phyloP scores from a whole-genome alignment of 176 grass and related monocot genomes.

The Hordeum vulgare region DNA sequence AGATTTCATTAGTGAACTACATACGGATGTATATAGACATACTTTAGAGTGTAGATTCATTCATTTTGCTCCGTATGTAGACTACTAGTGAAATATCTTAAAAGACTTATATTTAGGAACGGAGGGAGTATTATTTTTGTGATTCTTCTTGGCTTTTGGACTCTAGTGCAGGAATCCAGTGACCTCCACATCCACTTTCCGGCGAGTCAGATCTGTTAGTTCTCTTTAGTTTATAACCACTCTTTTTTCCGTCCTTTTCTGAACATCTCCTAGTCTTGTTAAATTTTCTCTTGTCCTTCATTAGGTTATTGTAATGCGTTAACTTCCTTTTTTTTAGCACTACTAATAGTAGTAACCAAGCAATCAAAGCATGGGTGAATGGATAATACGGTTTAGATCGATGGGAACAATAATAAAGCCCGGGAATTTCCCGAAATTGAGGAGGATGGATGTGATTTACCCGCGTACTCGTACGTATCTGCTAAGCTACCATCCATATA shows the following conservation, averaged over 20 bases:
- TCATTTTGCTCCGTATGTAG: no score
- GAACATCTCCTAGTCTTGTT: not conserved
- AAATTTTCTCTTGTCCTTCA: not conserved
- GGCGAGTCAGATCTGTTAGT: not conserved
- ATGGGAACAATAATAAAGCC: constrained; percentile 37
- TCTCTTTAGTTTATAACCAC: constrained; percentile 3
- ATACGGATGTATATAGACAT: no score
- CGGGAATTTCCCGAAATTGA: not conserved
- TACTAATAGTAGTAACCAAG: not conserved
- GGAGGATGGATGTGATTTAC: not conserved
- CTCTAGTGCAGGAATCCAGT: not conserved
- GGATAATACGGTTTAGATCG: not conserved
- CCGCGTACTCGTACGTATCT: not conserved
- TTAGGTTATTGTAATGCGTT: not conserved
- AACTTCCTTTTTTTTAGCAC: not conserved
- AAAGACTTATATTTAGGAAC: no score
- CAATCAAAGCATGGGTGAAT: not conserved
- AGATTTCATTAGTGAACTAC: no score
- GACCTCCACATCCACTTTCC: not conserved
- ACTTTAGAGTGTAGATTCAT: no score
- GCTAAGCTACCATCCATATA: not conserved
- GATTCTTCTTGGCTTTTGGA: not conserved
- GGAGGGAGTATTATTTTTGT: no score
- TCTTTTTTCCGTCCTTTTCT: not conserved
- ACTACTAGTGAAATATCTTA: no score